Percentiles rank a stretch among this genome's conserved stretches.
These are phyloP conservation scores for Pterula multifida DNA, from an alignment of 1,284 basidiomycete species.

Conservation along the genomic window DNA sequence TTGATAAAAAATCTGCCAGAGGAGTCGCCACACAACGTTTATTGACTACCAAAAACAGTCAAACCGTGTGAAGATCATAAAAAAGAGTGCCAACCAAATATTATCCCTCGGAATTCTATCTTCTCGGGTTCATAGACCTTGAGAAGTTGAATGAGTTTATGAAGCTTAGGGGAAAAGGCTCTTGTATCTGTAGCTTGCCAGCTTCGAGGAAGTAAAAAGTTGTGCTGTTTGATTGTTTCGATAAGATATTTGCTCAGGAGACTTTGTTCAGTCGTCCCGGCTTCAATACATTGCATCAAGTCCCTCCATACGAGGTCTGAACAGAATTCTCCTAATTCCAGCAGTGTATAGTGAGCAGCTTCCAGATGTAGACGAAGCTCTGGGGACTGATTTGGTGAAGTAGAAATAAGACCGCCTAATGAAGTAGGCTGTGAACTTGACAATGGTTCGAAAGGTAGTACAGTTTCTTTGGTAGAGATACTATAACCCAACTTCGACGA, in stretches of 20 bases:
- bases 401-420: not conserved
- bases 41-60: conserved; percentile 7
- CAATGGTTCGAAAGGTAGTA: not conserved
- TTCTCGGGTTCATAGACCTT: conserved; percentile 37
- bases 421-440: not conserved
- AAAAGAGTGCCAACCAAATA: conserved; percentile 38
- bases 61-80: not conserved
- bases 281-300: not conserved
- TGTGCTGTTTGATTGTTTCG: not conserved
- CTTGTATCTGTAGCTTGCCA: conserved; percentile 29
- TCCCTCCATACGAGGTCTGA: not conserved
- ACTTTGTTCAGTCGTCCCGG: not conserved
- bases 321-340: not conserved
- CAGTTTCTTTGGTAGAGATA: not conserved
- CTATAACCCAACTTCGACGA: too few relatives aligned
- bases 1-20: conserved; percentile 32
- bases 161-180: conserved; percentile 56
- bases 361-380: not conserved
- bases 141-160: conserved; percentile 43
- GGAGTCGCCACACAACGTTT: conserved; percentile 30
- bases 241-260: not conserved
- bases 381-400: not conserved
- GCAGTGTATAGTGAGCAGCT: not conserved
- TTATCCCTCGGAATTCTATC: conserved; percentile 46
- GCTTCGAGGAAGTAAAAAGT: not conserved